Conservation (phyloP, 2,329 filamentous ascomycete species). For the Neopestalotiopsis clavispora region DNA sequence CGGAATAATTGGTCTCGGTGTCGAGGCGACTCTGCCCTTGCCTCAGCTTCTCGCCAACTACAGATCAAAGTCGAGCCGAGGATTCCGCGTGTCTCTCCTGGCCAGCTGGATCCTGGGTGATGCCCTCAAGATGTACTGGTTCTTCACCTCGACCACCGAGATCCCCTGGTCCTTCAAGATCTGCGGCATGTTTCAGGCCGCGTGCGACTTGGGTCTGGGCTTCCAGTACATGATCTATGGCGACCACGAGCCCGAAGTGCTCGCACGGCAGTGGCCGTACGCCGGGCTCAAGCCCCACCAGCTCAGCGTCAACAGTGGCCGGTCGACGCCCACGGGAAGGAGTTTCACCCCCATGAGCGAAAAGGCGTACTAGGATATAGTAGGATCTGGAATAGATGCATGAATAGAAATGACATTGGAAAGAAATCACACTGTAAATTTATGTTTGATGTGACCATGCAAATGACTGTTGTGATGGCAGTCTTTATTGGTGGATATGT, state of each 20-base stretch:
- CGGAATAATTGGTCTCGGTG: conserved; percentile 75
- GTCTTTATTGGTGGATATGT: not conserved
- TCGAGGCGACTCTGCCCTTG: conserved; percentile 82
- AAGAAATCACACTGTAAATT: not conserved
- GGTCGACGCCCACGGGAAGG: conserved; percentile 44
- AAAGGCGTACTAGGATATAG: conserved; percentile 26
- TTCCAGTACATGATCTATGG: conserved; percentile 77
- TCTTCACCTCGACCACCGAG: conserved; percentile 71
- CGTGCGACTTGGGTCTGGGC: conserved; percentile 76
- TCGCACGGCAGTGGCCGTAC: conserved; percentile 33
- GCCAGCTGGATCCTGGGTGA: conserved; percentile 81
- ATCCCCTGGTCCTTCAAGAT: conserved; percentile 83
- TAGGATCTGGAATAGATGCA: not conserved
- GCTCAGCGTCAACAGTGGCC: conserved; percentile 37
- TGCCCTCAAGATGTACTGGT: conserved; percentile 87
- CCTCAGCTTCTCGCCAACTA: conserved; percentile 79
- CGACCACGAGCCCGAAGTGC: conserved; percentile 44
- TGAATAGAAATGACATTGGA: not conserved
- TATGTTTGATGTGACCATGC: not conserved
- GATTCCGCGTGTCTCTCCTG: conserved; percentile 77
- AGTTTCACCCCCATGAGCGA: conserved; percentile 41
- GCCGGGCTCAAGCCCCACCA: conserved; percentile 34
- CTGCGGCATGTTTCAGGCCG: conserved; percentile 81
- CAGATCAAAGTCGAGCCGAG: conserved; percentile 71
- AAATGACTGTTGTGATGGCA: not conserved